Conservation (phyloP, 202 grass and related monocot species). For the Sporobolus alterniflorus region DNA sequence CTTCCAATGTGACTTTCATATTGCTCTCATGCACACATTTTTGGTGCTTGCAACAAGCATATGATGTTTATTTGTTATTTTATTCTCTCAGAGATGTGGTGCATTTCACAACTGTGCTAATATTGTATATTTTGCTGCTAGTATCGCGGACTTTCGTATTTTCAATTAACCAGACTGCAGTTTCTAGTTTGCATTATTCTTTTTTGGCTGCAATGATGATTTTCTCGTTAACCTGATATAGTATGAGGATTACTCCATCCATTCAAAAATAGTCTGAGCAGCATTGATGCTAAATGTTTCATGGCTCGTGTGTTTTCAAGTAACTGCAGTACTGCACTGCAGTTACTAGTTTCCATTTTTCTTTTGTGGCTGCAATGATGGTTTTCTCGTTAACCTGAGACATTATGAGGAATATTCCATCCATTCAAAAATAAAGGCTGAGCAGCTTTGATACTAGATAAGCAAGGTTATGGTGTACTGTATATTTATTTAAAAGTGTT, state of each 20-base stretch:
- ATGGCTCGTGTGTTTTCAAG: too few relatives aligned
- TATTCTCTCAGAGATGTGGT: too few relatives aligned
- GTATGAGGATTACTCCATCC: constrained; percentile 43
- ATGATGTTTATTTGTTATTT: too few relatives aligned
- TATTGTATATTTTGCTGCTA: too few relatives aligned
- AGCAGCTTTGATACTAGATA: neutral
- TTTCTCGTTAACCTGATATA: constrained; percentile 55
- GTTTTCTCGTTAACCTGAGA: constrained; percentile 54
- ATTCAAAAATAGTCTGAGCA: constrained; percentile 50
- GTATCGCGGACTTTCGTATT: too few relatives aligned
- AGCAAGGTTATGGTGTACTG: neutral
- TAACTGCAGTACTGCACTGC: too few relatives aligned
- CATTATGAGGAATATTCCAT: constrained; percentile 39
- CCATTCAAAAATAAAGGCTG: constrained; percentile 39
- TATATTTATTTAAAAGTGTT: neutral
- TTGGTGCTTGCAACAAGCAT: neutral
- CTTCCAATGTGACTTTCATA: neutral
- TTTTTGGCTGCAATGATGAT: constrained; percentile 55
- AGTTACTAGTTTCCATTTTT: neutral
- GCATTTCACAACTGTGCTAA: too few relatives aligned
- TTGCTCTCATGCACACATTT: neutral
- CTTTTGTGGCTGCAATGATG: constrained; percentile 36
- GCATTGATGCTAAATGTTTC: neutral
- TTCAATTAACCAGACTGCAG: too few relatives aligned
- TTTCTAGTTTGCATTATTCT: too few relatives aligned